A percentile compares a stretch with the other conserved stretches of the same genome.
Conservation (phyloP, 1,139 yeast genomes). For the Yamadazyma jaroonii region DNA sequence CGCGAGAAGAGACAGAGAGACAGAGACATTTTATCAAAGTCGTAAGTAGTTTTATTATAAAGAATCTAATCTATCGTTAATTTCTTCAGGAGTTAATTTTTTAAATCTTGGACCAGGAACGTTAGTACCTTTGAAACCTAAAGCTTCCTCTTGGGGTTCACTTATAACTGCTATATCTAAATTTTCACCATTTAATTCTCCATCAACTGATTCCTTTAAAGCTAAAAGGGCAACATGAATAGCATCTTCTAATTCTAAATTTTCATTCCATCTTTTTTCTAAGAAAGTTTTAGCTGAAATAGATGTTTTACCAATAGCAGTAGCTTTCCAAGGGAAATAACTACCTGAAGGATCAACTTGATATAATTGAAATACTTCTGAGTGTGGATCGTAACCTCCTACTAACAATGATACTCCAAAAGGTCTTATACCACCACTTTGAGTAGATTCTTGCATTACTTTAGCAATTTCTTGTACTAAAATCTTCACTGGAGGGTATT, state of each 20-base stretch:
- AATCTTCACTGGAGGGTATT: constrained; percentile 94
- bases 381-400: constrained; percentile 88
- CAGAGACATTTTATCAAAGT: background rate
- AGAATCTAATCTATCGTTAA: constrained; percentile 92
- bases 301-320: constrained; percentile 96
- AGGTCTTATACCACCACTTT: constrained; percentile 97
- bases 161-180: constrained; percentile 91
- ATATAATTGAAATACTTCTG: constrained; percentile 74
- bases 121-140: constrained; percentile 85
- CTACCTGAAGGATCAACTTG: constrained; percentile 99
- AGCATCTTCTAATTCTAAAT: constrained; percentile 95
- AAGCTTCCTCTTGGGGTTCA: constrained; percentile 73
- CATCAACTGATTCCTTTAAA: constrained; percentile 94
- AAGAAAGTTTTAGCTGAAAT: constrained; percentile 93
- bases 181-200: constrained; percentile 95
- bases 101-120: constrained; percentile 85
- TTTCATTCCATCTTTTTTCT: constrained; percentile 98
- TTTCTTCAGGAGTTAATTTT: constrained; percentile 83
- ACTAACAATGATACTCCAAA: constrained; percentile 92
- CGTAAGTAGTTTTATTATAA: constrained; percentile 38
- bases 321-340: constrained; percentile 99
- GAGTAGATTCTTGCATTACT: constrained; percentile 97
- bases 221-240: constrained; percentile 94
- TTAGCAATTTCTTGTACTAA: constrained; percentile 93
- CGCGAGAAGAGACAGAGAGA: too few species aligned